phyloP scores from a whole-genome alignment of 805 yeast genomes.

The Gaillardinia entomophila region DNA sequence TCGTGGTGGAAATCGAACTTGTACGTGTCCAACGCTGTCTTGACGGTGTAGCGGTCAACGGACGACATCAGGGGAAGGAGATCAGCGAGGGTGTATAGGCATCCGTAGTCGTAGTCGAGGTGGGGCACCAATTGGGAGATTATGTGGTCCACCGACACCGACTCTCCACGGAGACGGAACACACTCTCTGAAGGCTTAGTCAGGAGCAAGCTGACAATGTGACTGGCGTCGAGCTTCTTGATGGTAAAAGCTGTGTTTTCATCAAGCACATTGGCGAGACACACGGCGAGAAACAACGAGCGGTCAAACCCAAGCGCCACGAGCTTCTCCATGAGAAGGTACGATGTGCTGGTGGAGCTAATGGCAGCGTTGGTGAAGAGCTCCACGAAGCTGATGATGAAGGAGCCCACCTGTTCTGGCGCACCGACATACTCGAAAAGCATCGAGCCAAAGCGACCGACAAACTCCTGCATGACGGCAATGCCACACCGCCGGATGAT shows the following conservation, averaged over 20 bases:
- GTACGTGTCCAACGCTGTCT: not conserved
- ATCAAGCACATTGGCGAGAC: conserved; percentile 25
- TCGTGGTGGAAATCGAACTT: conserved; percentile 29
- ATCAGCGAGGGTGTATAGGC: conserved; percentile 4
- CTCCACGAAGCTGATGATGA: conserved; percentile 51
- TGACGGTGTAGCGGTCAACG: not conserved
- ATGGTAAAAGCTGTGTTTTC: conserved; percentile 32
- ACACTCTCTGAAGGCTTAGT: not conserved
- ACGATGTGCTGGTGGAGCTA: conserved; percentile 13
- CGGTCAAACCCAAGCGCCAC: conserved; percentile 18
- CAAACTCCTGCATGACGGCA: conserved; percentile 80
- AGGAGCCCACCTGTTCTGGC: conserved; percentile 17
- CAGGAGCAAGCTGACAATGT: conserved; percentile 15
- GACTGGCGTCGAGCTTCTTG: conserved; percentile 35
- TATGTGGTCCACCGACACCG: conserved; percentile 3
- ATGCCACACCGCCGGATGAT: conserved; percentile 74
- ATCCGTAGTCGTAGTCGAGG: not conserved
- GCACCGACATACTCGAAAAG: conserved; percentile 19
- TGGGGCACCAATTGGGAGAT: conserved; percentile 13
- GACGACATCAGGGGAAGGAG: not conserved
- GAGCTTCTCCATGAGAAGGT: conserved; percentile 10
- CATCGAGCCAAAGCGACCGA: conserved; percentile 64
- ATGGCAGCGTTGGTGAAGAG: conserved; percentile 42
- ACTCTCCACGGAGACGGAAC: not conserved
- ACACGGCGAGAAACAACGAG: conserved; percentile 20